phyloP scores from a whole-genome alignment of 106 monocot genomes.

The Acorus calamus region DNA sequence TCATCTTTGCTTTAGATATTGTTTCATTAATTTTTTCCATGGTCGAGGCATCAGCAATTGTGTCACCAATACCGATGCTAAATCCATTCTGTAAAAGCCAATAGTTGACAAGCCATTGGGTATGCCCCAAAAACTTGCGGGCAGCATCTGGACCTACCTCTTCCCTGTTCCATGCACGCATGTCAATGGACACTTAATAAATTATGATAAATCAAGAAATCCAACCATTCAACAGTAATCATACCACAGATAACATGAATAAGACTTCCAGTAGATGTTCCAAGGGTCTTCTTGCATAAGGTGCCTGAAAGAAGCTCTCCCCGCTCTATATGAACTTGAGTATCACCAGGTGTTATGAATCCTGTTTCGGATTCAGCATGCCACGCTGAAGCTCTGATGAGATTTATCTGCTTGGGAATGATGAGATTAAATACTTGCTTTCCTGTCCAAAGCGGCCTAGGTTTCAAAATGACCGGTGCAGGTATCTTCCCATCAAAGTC shows the following conservation, averaged over 20 bases:
- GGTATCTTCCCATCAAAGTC: slow-evolving; percentile 97
- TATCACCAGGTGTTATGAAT: slow-evolving; percentile 84
- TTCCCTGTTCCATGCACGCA: slow-evolving; percentile 49
- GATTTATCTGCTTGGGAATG: slow-evolving; percentile 95
- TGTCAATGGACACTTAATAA: neutral
- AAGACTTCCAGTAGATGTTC: slow-evolving; percentile 83
- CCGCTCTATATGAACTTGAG: slow-evolving; percentile 82
- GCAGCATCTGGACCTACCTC: slow-evolving; percentile 99
- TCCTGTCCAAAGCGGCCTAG: slow-evolving; percentile 92
- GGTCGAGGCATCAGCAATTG: slow-evolving; percentile 91
- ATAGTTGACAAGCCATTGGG: slow-evolving; percentile 98
- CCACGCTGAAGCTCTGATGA: slow-evolving; percentile 73
- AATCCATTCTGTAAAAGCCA: slow-evolving; percentile 95
- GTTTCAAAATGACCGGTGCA: slow-evolving; percentile 90
- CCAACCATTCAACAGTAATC: neutral
- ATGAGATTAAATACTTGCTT: slow-evolving; percentile 99
- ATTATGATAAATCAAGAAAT: neutral
- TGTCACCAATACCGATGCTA: slow-evolving; percentile 97
- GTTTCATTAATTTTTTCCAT: slow-evolving; percentile 99
- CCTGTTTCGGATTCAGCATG: slow-evolving; percentile 71
- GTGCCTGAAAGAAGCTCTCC: slow-evolving; percentile 91
- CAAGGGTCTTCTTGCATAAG: slow-evolving; percentile 88
- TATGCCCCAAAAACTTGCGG: slow-evolving; percentile 93
- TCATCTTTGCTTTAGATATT: slow-evolving; percentile 84
- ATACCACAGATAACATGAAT: slow-evolving; percentile 98